Base-by-base conservation (phyloP, 2,329 filamentous ascomycete genomes). In the Trichoderma oligosporum region DNA sequence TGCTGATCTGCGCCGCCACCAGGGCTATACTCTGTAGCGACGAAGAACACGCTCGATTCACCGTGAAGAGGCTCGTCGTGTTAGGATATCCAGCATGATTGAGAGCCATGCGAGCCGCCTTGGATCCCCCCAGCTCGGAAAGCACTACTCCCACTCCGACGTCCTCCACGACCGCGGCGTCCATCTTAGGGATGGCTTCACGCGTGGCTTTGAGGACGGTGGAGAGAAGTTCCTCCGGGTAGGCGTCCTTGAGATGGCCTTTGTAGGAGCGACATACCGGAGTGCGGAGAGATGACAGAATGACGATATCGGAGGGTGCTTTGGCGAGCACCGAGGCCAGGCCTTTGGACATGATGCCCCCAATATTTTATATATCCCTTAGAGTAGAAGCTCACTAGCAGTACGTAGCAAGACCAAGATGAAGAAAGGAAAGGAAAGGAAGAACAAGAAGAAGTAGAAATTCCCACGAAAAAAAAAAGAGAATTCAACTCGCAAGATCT, bases 41-140 rank as follows among this genome's bases (percentile, higher is more conserved):
- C 6, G 85, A 89, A 14, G 86, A 84, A 73, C 92, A 97, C 12
- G 92, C 91, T 36, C 93, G 82, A 76, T 97, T 97, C 64, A 94
- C 83, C 0, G 92, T 97, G 75, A 91, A 87, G 65, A 97, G 86
- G 12, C 84, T 81, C 1, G 89, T 91, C 1, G 81, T 80, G 63
- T 82, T 81, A 14, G 88, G 82, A 68, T 86, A 89, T 31, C 91
- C 91, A 58, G 87, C 86, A 74, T 96, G 89, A 73, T 91, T 88
- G 65, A 93, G 83, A 42, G 91, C 91, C 89, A 95, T 96, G 62
- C 92, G 88, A 1, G 88, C 91, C 0, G 91, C 91, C 78, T 97
- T 97, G 64, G 83, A 86, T 58, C 92, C 92, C 63, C 92, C 92
- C 12, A 97, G 87, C 72, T 96, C 91, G 25, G 90, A 91, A 55